Evolutionary conservation across 139 green algal species (phyloP).

Genomic region (Helicosporidium sp.): DNA sequence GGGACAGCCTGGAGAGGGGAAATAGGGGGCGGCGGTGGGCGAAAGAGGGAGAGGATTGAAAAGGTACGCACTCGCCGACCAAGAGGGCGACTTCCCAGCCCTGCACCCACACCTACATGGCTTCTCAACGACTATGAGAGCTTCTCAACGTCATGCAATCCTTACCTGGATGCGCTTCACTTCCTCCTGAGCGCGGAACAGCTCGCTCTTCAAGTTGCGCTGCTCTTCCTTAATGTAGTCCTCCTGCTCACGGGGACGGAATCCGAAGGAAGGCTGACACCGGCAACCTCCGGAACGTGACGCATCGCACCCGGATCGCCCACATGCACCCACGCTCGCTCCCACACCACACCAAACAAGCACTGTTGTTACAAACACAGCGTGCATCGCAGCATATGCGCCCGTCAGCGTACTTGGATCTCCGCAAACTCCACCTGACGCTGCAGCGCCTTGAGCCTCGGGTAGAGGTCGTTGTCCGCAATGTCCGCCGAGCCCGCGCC

Average conservation of each 20-base stretch:
- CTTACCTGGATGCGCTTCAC: conserved; percentile 90
- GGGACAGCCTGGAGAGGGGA: conserved; percentile 45
- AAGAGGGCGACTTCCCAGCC: too few species aligned
- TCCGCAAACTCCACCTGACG: conserved; percentile 90
- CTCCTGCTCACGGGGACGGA: conserved; percentile 64
- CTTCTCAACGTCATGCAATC: too few species aligned
- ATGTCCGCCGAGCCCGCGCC: neutral
- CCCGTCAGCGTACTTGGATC: too few species aligned
- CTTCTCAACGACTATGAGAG: too few species aligned
- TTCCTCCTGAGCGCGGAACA: conserved; percentile 82
- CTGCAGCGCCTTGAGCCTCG: conserved; percentile 76
- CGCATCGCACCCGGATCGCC: too few species aligned
- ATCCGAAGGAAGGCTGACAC: neutral
- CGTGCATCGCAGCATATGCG: neutral
- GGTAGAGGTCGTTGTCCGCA: conserved; percentile 46
- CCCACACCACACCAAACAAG: neutral
- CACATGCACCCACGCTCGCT: too few species aligned
- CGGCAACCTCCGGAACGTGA: too few species aligned
- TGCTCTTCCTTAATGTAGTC: conserved; percentile 99
- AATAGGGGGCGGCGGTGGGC: neutral
- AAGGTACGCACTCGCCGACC: too few species aligned
- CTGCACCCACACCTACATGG: too few species aligned
- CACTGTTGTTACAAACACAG: neutral
- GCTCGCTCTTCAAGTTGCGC: conserved; percentile 89
- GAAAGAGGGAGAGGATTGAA: too few species aligned